These are phyloP conservation scores for Kodamaea derodonti DNA, from an alignment of 1,139 yeast species.

Conservation along the genomic window DNA sequence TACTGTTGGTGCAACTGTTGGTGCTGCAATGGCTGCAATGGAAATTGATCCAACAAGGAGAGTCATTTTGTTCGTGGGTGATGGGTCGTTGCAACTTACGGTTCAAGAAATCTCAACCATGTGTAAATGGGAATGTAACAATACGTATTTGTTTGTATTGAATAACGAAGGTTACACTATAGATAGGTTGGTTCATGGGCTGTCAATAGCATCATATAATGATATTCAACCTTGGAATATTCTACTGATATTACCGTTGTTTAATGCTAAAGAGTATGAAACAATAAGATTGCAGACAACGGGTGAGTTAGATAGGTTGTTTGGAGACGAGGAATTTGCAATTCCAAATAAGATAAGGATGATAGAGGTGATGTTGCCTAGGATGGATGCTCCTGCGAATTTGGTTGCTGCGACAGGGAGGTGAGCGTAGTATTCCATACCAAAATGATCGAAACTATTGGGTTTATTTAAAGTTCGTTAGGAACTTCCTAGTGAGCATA, in stretches of 20 bases:
- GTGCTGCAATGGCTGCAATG: conserved; percentile 40
- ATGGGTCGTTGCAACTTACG: conserved; percentile 85
- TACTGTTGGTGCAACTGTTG: conserved; percentile 30
- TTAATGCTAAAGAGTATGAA: conserved; percentile 64
- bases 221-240: conserved; percentile 84
- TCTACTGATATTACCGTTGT: conserved; percentile 60
- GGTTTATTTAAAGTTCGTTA: no score
- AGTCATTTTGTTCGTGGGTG: conserved; percentile 82
- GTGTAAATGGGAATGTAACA: conserved; percentile 67
- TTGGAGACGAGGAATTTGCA: conserved; percentile 52
- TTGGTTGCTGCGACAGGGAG: conserved; percentile 37
- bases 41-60: conserved; percentile 68
- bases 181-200: conserved; percentile 85
- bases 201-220: conserved; percentile 58
- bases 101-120: conserved; percentile 84
- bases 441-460: no score
- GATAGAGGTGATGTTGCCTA: conserved; percentile 75
- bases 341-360: conserved; percentile 65
- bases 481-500: no score
- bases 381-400: conserved; percentile 76
- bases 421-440: no score
- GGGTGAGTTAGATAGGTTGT: conserved; percentile 64
- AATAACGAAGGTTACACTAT: conserved; percentile 89
- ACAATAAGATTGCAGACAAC: conserved; percentile 54
- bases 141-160: conserved; percentile 76